Evolutionary conservation across 768 basidiomycete genomes (phyloP).

Genomic region (Auriscalpium orientale): DNA sequence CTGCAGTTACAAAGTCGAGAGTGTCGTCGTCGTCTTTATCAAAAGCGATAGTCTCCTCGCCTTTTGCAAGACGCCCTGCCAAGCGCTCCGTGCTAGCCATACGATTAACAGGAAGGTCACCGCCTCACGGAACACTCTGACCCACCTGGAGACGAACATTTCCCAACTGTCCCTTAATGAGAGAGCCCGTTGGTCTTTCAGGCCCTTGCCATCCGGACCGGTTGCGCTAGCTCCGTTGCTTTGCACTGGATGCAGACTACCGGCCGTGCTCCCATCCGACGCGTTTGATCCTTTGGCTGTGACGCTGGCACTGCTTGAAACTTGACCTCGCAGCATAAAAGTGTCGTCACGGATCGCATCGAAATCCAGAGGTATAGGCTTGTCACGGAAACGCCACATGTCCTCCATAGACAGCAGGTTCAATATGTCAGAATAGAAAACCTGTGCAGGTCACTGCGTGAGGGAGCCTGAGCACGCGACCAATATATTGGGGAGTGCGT

Average conservation of each 20-base stretch:
- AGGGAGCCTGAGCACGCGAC: neutral
- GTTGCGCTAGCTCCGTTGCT: constrained; percentile 6
- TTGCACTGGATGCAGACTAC: neutral
- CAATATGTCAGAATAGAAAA: constrained; percentile 81
- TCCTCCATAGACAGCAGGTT: constrained; percentile 90
- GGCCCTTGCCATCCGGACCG: constrained; percentile 19
- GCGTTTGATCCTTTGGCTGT: constrained; percentile 19
- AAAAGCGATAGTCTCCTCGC: constrained; percentile 73
- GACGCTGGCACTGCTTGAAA: constrained; percentile 1
- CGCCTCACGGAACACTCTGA: neutral
- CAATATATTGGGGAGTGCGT: neutral
- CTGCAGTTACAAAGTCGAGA: constrained; percentile 92
- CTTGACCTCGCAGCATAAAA: constrained; percentile 37
- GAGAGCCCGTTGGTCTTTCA: constrained; percentile 80
- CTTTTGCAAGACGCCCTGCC: constrained; percentile 54
- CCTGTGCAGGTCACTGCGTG: constrained; percentile 35
- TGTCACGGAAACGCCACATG: constrained; percentile 93
- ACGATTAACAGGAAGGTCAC: neutral
- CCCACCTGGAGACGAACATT: constrained; percentile 80
- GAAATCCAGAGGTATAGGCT: constrained; percentile 78
- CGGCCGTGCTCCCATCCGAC: constrained; percentile 5
- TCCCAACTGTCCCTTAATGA: constrained; percentile 73
- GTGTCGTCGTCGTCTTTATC: constrained; percentile 99
- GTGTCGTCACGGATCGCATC: constrained; percentile 61
- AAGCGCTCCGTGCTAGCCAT: constrained; percentile 69